Conservation (phyloP, 768 basidiomycete species). For the Lactarius deliciosus region DNA sequence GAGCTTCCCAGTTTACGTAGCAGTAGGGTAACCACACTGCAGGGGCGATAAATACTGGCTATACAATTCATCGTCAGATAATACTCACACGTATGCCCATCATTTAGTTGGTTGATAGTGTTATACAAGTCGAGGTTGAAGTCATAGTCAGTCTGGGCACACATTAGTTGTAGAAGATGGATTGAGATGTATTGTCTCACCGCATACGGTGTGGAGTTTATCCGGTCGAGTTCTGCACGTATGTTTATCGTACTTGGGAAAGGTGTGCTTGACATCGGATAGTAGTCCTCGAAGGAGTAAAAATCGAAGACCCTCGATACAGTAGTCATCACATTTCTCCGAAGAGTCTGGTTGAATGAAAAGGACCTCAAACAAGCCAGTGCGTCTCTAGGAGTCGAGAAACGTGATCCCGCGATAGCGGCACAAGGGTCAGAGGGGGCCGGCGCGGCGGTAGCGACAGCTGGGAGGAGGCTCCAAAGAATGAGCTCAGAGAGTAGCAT, state of each 20-base stretch:
- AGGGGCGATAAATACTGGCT: background rate
- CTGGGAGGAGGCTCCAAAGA: background rate
- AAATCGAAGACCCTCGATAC: conserved; percentile 41
- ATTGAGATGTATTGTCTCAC: conserved; percentile 34
- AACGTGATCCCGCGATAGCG: conserved; percentile 8
- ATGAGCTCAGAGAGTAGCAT: conserved; percentile 10
- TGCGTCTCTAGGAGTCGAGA: background rate
- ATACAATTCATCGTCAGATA: background rate
- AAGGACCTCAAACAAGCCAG: conserved; percentile 35
- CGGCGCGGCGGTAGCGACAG: background rate
- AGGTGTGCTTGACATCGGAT: conserved; percentile 38
- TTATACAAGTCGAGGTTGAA: conserved; percentile 60
- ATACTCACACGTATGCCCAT: conserved; percentile 60
- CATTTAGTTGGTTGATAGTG: conserved; percentile 56
- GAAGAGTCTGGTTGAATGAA: conserved; percentile 43
- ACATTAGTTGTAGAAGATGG: background rate
- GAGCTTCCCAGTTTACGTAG: conserved; percentile 48
- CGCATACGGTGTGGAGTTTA: conserved; percentile 48
- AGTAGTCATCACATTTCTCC: conserved; percentile 36
- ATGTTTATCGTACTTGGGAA: conserved; percentile 51
- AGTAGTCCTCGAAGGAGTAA: conserved; percentile 44
- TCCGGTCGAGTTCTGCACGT: conserved; percentile 46
- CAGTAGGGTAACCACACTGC: conserved; percentile 59
- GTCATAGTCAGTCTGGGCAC: conserved; percentile 59
- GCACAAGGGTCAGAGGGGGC: conserved; percentile 14